Evolutionary conservation across 345 rosid species (phyloP), one percentile per base, ranked within the genome.

Genomic region (Hibiscus syriacus): DNA sequence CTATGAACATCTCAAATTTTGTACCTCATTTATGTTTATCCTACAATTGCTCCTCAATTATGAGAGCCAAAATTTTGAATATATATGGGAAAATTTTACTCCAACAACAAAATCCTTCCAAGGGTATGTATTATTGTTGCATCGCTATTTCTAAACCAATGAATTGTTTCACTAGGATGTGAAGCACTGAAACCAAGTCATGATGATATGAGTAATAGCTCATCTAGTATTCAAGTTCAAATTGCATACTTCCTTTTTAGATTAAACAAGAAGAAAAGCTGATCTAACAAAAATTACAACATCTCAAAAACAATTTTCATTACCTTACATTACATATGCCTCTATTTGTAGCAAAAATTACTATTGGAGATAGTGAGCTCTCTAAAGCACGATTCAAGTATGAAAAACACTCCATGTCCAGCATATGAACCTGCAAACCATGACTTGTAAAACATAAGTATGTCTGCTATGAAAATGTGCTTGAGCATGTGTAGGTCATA

Each of bases 371-470:
- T 46, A 94, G 74, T 1, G 99, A 89, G 76, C 99, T 94, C 82
- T 91, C 99, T 54, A 94, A 80, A 50, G 99, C 99, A 73, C 99
- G 97, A 81, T 94, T 94, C 71, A 94, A 68, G 80, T 94, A 94
- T 0, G 98, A 91, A 73, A 91, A 94, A 77, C 97, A 94, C 81
- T 94, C 99, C 99, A 94, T 87, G 76, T 94, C 99, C 81, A 94
- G 84, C 99, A 91, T 94, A 73, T 94, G 98, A 32, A 94, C 99
- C 98, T 94, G 82, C 60, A 53, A 67, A 76, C 48, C 30, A 12
- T 14, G 55, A 61, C 56, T 73, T 64, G 12, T 36, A 50, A 72
- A 68, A 59, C 2, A n/a, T 10, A 32, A 54, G 43, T 10, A 32
- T 27, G 29, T 19, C 59, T 12, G 25, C 29, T 27, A 30, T 19